Evolutionary conservation across 306 rosid species (phyloP).

Genomic region (Vigna nakashimae): DNA sequence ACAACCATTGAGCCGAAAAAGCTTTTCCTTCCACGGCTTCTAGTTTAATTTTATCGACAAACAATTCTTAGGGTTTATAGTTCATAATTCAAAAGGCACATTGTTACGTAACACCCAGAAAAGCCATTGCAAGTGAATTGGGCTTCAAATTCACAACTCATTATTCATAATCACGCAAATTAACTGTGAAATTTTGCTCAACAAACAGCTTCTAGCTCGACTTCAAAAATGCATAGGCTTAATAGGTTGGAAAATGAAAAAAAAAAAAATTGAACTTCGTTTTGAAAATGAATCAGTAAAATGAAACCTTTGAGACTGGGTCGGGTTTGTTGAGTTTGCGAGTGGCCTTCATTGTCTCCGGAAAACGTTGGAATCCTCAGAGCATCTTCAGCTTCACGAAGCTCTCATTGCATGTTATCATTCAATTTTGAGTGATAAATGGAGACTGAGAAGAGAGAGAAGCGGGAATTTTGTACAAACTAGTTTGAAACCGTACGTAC

Average conservation of each 20-base stretch:
- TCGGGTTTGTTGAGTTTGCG: slow-evolving; percentile 58
- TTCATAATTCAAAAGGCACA: not conserved
- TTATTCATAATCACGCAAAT: not conserved
- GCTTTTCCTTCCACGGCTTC: not conserved
- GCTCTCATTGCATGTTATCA: slow-evolving; percentile 1
- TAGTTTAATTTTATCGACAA: slow-evolving; percentile 5
- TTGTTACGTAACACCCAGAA: not conserved
- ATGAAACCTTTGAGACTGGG: slow-evolving; percentile 52
- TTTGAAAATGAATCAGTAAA: not conserved
- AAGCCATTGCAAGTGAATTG: not conserved
- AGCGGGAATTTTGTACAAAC: slow-evolving; percentile 41
- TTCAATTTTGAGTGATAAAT: not conserved
- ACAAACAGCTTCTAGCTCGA: not conserved
- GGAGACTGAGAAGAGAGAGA: not conserved
- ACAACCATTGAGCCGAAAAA: not conserved
- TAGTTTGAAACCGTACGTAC: too few species aligned
- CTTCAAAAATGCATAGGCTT: slow-evolving; percentile 30
- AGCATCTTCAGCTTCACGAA: slow-evolving; percentile 25
- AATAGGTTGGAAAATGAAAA: not conserved
- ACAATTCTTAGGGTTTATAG: slow-evolving; percentile 30
- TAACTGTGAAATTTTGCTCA: not conserved
- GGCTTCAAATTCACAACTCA: not conserved
- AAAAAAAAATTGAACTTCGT: slow-evolving; percentile 25
- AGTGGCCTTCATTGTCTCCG: slow-evolving; percentile 52
- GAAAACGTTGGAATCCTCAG: slow-evolving; percentile 20